phyloP scores from a whole-genome alignment of 2,329 filamentous ascomycete species.

The Fusarium anguioides region DNA sequence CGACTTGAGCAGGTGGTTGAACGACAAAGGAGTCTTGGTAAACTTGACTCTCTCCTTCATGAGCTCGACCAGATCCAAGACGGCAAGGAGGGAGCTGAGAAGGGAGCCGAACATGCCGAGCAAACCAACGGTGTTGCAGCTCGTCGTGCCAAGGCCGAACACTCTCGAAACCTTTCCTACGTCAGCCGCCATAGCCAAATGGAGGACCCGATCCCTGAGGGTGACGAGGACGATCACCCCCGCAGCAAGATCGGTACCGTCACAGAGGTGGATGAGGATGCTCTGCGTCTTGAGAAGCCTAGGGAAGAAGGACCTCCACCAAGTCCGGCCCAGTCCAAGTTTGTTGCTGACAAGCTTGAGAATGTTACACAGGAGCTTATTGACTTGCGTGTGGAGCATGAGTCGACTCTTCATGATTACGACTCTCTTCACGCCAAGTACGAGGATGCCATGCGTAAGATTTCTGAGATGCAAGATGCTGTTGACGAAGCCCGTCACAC shows the following conservation, averaged over 20 bases:
- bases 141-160: conserved; percentile 59
- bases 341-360: conserved; percentile 93
- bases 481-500: conserved; percentile 82
- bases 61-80: conserved; percentile 86
- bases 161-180: conserved; percentile 66
- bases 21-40: conserved; percentile 92
- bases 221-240: conserved; percentile 55
- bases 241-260: conserved; percentile 49
- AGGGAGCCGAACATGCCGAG: conserved; percentile 46
- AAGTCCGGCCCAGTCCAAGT: conserved; percentile 83
- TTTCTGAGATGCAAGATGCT: conserved; percentile 87
- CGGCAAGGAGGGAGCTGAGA: conserved; percentile 54
- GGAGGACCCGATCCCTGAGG: conserved; percentile 66
- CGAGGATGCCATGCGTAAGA: conserved; percentile 82
- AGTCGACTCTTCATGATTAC: conserved; percentile 82
- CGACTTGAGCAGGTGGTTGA: conserved; percentile 94
- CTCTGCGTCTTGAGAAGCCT: conserved; percentile 28
- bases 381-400: conserved; percentile 90
- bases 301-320: conserved; percentile 55
- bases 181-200: conserved; percentile 65
- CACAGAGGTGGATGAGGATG: conserved; percentile 47
- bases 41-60: conserved; percentile 90
- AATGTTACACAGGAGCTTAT: conserved; percentile 91
- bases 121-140: conserved; percentile 55
- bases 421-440: conserved; percentile 89